Evolutionary conservation across 2,329 filamentous ascomycete genomes (phyloP).

Genomic region (Trichoderma pleuroti): DNA sequence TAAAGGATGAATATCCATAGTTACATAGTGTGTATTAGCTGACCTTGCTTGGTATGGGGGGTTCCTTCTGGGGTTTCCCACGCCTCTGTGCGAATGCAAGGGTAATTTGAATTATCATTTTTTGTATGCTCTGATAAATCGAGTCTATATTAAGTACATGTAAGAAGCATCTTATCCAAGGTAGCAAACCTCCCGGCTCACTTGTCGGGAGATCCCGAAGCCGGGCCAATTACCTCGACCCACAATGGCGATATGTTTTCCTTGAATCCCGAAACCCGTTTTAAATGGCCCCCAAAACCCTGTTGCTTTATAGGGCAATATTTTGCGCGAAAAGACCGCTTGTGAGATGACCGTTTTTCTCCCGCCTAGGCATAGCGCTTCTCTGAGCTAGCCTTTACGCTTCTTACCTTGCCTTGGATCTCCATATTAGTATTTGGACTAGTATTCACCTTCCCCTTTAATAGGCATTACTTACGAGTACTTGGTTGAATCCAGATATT

Average conservation of each 20-base stretch:
- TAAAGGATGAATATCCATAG: background rate
- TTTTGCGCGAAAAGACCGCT: background rate
- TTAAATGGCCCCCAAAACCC: background rate
- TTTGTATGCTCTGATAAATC: background rate
- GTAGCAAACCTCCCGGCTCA: background rate
- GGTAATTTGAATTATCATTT: background rate
- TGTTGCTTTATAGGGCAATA: background rate
- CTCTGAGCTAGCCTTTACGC: background rate
- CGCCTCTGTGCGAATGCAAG: constrained; percentile 1
- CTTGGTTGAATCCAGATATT: background rate
- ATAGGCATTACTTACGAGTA: background rate
- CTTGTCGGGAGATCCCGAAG: background rate
- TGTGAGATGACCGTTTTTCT: background rate
- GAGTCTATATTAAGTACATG: background rate
- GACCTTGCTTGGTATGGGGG: background rate
- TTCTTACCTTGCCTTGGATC: background rate
- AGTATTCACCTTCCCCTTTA: background rate
- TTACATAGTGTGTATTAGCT: background rate
- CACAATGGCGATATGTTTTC: background rate
- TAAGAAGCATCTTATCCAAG: background rate
- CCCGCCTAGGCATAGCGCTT: background rate
- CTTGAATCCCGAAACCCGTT: background rate
- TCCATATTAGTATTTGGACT: background rate
- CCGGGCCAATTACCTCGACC: background rate
- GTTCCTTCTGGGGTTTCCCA: background rate